Conservation (phyloP, 1,139 yeast species). For the Hemisphaericaspora xylanilytica region DNA sequence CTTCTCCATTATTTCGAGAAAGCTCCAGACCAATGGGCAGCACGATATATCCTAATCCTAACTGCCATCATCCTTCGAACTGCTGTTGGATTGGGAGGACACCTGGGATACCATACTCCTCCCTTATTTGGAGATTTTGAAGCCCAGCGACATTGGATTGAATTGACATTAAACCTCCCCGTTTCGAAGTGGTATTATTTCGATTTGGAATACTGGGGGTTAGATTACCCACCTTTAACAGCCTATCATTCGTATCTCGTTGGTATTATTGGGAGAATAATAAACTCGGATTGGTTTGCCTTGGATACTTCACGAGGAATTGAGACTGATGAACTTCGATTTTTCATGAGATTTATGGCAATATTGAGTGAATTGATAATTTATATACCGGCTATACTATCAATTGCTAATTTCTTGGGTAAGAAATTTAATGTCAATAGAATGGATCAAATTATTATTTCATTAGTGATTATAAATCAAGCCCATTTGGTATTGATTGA, state of each 20-base stretch:
- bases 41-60: slow-evolving; percentile 71
- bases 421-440: slow-evolving; percentile 53
- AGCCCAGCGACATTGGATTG: slow-evolving; percentile 98
- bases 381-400: slow-evolving; percentile 78
- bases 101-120: slow-evolving; percentile 64
- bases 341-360: slow-evolving; percentile 81
- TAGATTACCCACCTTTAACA: slow-evolving; percentile 96
- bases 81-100: slow-evolving; percentile 87
- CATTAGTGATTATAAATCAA: slow-evolving; percentile 73
- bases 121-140: slow-evolving; percentile 96
- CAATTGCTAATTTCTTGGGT: slow-evolving; percentile 67
- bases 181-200: slow-evolving; percentile 80
- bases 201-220: slow-evolving; percentile 91
- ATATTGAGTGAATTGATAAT: slow-evolving; percentile 69
- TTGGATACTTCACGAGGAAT: slow-evolving; percentile 70
- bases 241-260: slow-evolving; percentile 86
- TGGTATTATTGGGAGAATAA: slow-evolving; percentile 67
- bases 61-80: slow-evolving; percentile 75
- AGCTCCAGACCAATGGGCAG: slow-evolving; percentile 89
- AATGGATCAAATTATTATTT: slow-evolving; percentile 72
- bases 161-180: slow-evolving; percentile 76
- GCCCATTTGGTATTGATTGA: slow-evolving; percentile 84
- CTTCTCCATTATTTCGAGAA: slow-evolving; percentile 40
- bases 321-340: slow-evolving; percentile 65
- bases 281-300: slow-evolving; percentile 73